phyloP scores from a whole-genome alignment of 2,329 filamentous ascomycete species.

The Talaromyces islandicus region DNA sequence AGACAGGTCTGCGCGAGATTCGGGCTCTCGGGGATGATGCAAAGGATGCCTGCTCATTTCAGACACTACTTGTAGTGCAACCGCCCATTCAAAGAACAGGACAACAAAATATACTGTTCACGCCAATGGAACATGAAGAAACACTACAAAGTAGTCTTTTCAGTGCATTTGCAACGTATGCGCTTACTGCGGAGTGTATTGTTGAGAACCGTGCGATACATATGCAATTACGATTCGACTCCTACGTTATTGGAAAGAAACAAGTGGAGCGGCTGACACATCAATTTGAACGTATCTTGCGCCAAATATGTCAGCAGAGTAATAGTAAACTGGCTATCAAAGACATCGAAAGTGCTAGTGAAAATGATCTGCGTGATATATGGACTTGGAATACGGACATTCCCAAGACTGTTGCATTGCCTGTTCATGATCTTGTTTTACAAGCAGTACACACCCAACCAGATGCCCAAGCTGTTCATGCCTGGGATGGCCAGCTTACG shows the following conservation, averaged over 20 bases:
- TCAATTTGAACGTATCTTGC: conserved; percentile 2
- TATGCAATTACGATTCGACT: conserved; percentile 7
- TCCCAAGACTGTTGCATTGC: conserved; percentile 37
- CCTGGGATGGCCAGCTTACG: conserved; percentile 11
- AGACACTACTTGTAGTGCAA: conserved; percentile 32
- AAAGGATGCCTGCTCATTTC: conserved; percentile 31
- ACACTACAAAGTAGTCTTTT: background rate
- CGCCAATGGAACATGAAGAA: background rate
- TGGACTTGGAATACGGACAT: conserved; percentile 45
- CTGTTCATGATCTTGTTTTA: conserved; percentile 44
- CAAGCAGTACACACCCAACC: conserved; percentile 20
- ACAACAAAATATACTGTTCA: background rate
- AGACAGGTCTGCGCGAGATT: conserved; percentile 44
- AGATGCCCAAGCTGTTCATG: background rate
- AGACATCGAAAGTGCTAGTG: background rate
- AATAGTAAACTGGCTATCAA: background rate
- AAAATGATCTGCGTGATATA: background rate
- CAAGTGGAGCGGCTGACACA: background rate
- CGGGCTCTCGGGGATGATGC: conserved; percentile 43
- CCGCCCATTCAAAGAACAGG: background rate
- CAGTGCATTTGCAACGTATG: background rate
- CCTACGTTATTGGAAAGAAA: background rate
- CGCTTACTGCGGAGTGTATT: background rate
- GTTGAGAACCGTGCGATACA: background rate
- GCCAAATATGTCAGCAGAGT: background rate